These are phyloP conservation scores for Uronychia setigera DNA, from an alignment of 73 alveolate species.

Conservation along the genomic window DNA sequence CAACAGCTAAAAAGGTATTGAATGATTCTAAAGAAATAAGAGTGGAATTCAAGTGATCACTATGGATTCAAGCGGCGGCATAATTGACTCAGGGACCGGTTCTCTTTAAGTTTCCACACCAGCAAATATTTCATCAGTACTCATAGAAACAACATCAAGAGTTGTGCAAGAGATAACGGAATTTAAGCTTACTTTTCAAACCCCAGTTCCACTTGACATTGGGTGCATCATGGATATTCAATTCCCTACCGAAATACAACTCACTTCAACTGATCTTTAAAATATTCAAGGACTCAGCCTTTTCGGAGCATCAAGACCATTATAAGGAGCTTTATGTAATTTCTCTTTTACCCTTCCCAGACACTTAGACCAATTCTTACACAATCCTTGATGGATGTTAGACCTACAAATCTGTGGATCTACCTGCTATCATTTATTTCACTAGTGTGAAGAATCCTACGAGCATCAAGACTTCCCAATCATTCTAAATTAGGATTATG, in stretches of 20 bases:
- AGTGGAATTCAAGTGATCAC: conserved; percentile 37
- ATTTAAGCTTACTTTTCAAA: conserved; percentile 18
- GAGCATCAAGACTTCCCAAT: conserved; percentile 35
- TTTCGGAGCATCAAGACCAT: conserved; percentile 12
- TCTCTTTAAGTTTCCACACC: conserved; percentile 36
- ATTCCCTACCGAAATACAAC: conserved; percentile 49
- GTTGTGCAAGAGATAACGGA: conserved; percentile 42
- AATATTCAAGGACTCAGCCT: conserved; percentile 19
- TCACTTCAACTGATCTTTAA: conserved; percentile 11
- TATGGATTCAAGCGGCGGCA: conserved; percentile 52
- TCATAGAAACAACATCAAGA: conserved; percentile 3
- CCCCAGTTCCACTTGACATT: conserved; percentile 66
- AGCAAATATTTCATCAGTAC: conserved; percentile 6
- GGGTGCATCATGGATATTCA: conserved; percentile 44
- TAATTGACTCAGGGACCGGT: conserved; percentile 37
- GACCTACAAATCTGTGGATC: conserved; percentile 19
- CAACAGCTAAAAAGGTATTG: conserved; percentile 25
- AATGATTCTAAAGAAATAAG: not conserved
- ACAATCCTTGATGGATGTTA: conserved; percentile 45
- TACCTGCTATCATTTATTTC: conserved; percentile 30
- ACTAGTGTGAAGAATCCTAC: conserved; percentile 31
- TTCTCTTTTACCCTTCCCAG: conserved; percentile 7
- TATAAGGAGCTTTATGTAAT: conserved; percentile 29
- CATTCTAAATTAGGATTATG: conserved; percentile 20
- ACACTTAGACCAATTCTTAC: conserved; percentile 28